Conservation (phyloP, 441 rosid species). For the Aquilaria agallochum region DNA sequence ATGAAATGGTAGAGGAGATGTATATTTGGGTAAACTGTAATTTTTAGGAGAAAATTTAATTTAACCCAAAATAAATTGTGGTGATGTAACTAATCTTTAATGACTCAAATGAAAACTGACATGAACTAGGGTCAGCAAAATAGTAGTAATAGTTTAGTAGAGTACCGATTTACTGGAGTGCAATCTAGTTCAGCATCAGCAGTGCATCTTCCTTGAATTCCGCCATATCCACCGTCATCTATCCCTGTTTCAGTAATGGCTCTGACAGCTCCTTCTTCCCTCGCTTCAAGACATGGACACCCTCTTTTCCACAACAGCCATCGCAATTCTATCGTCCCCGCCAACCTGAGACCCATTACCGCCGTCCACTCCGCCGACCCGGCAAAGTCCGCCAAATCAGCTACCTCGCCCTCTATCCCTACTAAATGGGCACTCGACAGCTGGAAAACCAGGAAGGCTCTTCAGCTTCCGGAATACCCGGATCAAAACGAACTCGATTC, state of each 20-base stretch:
- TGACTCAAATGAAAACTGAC: too few species aligned
- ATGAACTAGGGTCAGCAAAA: too few species aligned
- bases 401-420: conserved; percentile 4
- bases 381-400: background rate
- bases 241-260: conserved; percentile 9
- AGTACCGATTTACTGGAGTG: background rate
- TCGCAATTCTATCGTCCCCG: background rate
- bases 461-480: conserved; percentile 31
- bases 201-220: background rate
- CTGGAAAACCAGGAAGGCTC: conserved; percentile 28
- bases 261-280: conserved; percentile 9
- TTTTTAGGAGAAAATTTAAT: too few species aligned
- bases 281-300: conserved; percentile 7
- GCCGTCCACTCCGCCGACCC: conserved; percentile 16
- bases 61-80: too few species aligned
- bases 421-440: conserved; percentile 22
- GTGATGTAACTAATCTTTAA: too few species aligned
- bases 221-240: background rate
- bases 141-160: background rate
- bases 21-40: too few species aligned
- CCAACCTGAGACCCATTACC: conserved; percentile 16
- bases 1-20: too few species aligned
- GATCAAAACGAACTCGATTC: conserved; percentile 19
- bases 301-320: background rate
- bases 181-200: background rate